Percentiles rank a stretch among this genome's conserved stretches.
These are phyloP conservation scores for Trichoderma aggressivum DNA, from an alignment of 2,329 filamentous ascomycete species.

Conservation along the genomic window DNA sequence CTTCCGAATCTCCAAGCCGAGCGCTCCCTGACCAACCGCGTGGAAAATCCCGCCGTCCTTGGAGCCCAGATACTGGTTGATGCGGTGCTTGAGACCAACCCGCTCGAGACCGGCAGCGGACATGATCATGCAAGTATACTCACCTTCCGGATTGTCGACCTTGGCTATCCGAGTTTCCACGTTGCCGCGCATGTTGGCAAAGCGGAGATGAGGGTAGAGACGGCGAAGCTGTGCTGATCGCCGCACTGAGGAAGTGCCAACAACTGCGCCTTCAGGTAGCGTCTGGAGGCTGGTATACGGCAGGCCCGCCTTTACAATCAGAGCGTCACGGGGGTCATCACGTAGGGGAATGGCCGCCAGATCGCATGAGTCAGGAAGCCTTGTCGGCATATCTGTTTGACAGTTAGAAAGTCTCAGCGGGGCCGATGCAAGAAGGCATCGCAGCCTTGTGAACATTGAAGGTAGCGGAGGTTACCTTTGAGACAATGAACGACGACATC, in stretches of 20 bases:
- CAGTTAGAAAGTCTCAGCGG: background rate
- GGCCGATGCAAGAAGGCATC: background rate
- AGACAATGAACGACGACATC: constrained; percentile 17
- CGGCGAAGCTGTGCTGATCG: constrained; percentile 8
- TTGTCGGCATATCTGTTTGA: constrained; percentile 10
- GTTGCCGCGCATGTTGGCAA: constrained; percentile 13
- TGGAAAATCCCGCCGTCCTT: constrained; percentile 12
- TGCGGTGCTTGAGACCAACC: constrained; percentile 11
- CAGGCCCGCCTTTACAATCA: constrained; percentile 9
- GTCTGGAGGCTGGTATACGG: background rate
- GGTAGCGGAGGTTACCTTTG: no score
- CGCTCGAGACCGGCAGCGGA: constrained; percentile 12
- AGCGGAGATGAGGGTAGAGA: constrained; percentile 7
- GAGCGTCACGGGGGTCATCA: constrained; percentile 14
- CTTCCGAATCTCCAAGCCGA: constrained; percentile 14
- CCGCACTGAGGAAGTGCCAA: constrained; percentile 14
- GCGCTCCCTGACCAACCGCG: constrained; percentile 12
- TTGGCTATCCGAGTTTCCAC: constrained; percentile 15
- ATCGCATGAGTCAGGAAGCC: constrained; percentile 7
- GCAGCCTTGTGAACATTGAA: no score
- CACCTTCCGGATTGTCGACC: constrained; percentile 2
- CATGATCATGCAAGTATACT: constrained; percentile 16
- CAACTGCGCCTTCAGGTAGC: constrained; percentile 4
- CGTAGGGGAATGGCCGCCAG: constrained; percentile 11
- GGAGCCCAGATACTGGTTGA: constrained; percentile 15